Evolutionary conservation across 148 eudicot genomes (phyloP), one percentile per base, ranked within the genome.

Genomic region (Rhododendron williamsianum): DNA sequence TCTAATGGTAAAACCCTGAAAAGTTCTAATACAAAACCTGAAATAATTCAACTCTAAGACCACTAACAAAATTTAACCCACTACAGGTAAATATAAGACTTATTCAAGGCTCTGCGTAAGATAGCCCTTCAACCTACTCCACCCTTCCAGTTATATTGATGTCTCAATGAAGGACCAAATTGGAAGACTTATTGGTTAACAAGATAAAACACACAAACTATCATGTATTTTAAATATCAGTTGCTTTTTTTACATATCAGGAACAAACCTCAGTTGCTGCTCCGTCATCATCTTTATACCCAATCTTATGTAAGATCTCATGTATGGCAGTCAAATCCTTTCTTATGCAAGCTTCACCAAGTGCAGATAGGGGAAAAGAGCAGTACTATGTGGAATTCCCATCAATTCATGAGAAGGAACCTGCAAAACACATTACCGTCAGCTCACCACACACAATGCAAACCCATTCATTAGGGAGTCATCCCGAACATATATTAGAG

Each of bases 251-350:
- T 76, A 60, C n/a, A 81, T 60, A 43, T 45, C 33, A 33, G 83
- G 78, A 81, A 88, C 91, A 88, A 89, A 97, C 99, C 99, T 97
- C 98, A 83, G 99, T 93, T 73, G 96, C 98, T 87, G 98, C 94
- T 85, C 98, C 99, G 88, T 96, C 99, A 7, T 96, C 99, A 86
- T 96, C 98, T 90, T 94, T 96, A 87, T 96, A 96, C 60, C 96
- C 97, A 87, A 94, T 86, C 67, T 85, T 90, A 88, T 95, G 95
- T 56, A 96, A 30, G 86, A 96, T 86, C 90, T 95, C 98, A 56
- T 95, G 98, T 78, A 94, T 96, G 87, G 94, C 95, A 69, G 98
- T 95, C 93, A 96, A 91, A 90, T 96, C 99, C 94, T 67, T 92
- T 91, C 98, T 91, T 84, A 91, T 78, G 82, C 98, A 94, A 82